Base-by-base conservation (phyloP, 306 rosid genomes). In the Fragaria nilgerrensis region DNA sequence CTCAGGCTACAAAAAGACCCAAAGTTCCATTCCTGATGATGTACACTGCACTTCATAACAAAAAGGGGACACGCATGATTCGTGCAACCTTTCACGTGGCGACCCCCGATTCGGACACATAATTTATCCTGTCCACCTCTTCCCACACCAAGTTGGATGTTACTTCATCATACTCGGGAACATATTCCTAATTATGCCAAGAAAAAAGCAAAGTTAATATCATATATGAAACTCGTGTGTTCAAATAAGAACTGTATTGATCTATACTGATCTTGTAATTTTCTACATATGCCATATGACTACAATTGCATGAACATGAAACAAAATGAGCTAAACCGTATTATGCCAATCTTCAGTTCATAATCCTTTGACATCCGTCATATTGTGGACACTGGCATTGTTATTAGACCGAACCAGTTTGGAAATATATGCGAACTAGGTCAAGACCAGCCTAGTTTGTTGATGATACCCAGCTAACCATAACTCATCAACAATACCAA, bases 71-170 rank as follows among this genome's bases (percentile, higher is more conserved):
- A 70, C 45, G 37, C 62, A 75, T 70, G 61, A 45, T 59, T 39
- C 74, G 25, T 43, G 74, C 63, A 47, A 25, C 74, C 10, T 2
- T 22, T 87, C 85, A 92, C 86, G 92, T 88, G 79, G 97, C 96
- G 22, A 92, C 85, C 83, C 87, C 92, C n/a, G 97, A 84, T 78
- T 87, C 99, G 1, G 89, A 77, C 82, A 87, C 90, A 58, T 86
- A 86, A 78, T 49, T 88, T 66, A 85, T 82, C 74, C 97, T 88
- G 4, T 87, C 91, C 68, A 74, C 87, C 72, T 80, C 97, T 75
- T 93, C 99, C 99, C 99, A 96, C 66, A 89, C 98, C 94, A 96
- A 82, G 89, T 93, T 89, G 79, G 99, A 81, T 23, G 93, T 94
- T 78, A 86, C 79, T 80, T 96, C 99, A 63, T 96, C 99, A 70